phyloP scores from a whole-genome alignment of 1,284 basidiomycete species.

The Cryptococcus maquisensis region DNA sequence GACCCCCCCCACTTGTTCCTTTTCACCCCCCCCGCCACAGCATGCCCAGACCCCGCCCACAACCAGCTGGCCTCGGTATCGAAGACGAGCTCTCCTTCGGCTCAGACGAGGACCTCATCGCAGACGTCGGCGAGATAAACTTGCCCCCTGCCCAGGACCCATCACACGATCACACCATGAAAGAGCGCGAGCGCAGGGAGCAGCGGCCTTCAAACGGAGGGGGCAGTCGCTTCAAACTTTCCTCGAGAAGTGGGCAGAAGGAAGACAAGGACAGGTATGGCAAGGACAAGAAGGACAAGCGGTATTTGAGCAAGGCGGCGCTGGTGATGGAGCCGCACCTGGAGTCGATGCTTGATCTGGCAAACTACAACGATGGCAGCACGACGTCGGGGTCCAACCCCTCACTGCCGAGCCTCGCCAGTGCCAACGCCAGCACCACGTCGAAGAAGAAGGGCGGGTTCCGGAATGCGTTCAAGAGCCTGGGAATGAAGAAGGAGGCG shows the following conservation, averaged over 20 bases:
- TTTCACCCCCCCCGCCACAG: neutral
- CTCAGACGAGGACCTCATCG: constrained; percentile 38
- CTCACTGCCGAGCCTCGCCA: constrained; percentile 4
- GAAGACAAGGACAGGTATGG: constrained; percentile 6
- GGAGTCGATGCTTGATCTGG: constrained; percentile 23
- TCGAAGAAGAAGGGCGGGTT: constrained; percentile 21
- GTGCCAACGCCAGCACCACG: neutral
- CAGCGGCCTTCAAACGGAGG: too few species aligned
- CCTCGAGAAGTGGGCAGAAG: neutral
- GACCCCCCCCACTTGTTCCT: neutral
- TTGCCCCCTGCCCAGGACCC: neutral
- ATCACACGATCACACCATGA: neutral
- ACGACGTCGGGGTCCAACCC: constrained; percentile 3
- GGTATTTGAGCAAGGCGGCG: constrained; percentile 8
- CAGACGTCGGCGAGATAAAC: constrained; percentile 29
- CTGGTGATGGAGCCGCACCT: constrained; percentile 17
- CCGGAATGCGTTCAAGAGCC: constrained; percentile 22
- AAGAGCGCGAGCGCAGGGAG: neutral
- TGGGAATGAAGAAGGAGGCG: constrained; percentile 11
- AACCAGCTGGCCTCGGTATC: constrained; percentile 26
- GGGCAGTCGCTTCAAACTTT: neutral
- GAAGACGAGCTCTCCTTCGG: constrained; percentile 42
- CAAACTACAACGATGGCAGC: constrained; percentile 2
- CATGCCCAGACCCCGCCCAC: constrained; percentile 4
- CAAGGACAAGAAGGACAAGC: constrained; percentile 9